These are phyloP conservation scores for Calycina marina DNA, from an alignment of 2,329 filamentous ascomycete species.

Conservation along the genomic window DNA sequence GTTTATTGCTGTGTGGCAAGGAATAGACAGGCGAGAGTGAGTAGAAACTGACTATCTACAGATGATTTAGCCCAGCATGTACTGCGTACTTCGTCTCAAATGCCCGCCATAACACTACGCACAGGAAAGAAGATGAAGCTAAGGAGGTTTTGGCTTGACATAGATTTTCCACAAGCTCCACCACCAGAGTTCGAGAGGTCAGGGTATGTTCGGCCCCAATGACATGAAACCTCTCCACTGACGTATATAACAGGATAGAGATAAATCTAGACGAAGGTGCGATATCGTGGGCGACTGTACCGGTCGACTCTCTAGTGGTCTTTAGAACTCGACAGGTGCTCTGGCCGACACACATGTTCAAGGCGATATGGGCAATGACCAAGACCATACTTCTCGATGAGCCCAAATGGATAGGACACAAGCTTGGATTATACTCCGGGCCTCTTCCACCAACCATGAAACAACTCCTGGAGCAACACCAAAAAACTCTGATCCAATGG, in stretches of 20 bases:
- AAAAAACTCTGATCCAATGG: no score
- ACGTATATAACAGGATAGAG: slow-evolving; percentile 27
- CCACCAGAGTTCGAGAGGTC: slow-evolving; percentile 44
- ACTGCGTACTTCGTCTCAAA: slow-evolving; percentile 27
- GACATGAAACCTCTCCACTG: background rate
- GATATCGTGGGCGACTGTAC: slow-evolving; percentile 31
- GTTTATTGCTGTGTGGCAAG: no score
- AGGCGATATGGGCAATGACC: slow-evolving; percentile 37
- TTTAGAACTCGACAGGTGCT: slow-evolving; percentile 32
- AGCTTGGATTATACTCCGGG: slow-evolving; percentile 29
- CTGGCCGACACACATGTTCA: slow-evolving; percentile 36
- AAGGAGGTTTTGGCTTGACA: slow-evolving; percentile 41
- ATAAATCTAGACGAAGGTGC: slow-evolving; percentile 31
- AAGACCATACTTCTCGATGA: slow-evolving; percentile 32
- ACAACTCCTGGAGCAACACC: no score
- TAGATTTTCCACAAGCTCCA: slow-evolving; percentile 42
- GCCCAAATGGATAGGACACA: slow-evolving; percentile 26
- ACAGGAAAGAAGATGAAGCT: slow-evolving; percentile 35
- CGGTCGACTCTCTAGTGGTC: slow-evolving; percentile 33
- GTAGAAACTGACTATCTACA: slow-evolving; percentile 23
- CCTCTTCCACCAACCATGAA: slow-evolving; percentile 11
- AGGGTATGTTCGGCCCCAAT: slow-evolving; percentile 34
- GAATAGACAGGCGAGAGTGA: no score
- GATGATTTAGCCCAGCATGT: slow-evolving; percentile 32
- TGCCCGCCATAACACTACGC: slow-evolving; percentile 28